Base-by-base conservation (phyloP, 345 rosid genomes). In the Leavenworthia alabamica region DNA sequence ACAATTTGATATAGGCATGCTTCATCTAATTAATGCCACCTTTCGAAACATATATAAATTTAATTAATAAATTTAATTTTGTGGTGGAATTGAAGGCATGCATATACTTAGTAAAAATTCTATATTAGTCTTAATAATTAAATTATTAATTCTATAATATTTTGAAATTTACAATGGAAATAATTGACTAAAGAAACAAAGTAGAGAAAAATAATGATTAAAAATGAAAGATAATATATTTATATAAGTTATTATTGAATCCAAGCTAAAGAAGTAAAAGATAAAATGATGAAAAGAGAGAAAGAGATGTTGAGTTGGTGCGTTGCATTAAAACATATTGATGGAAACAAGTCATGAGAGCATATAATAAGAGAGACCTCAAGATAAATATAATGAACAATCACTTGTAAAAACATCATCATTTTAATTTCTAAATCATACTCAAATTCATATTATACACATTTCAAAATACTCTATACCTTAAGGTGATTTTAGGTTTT, bases 251-350 rank as follows among this genome's bases (percentile, higher is more conserved):
- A 33, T 28, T 45, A 54, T 20, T 36, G 43, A 70, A 28, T 10
- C 36, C 31, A 3, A 54, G 43, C 8, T 53, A 70, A 70, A 62
- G 63, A 49, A 56, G 64, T 56, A 63, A 63, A 63, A 46, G 54
- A 71, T 41, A 77, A 66, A 80, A 83, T 86, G 75, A 86, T 84
- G 85, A 74, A 77, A 67, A 72, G 69, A 20, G 37, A 68, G 79
- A 72, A 75, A 56, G 67, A 65, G 47, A 68, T 86, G 86, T 66
- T 77, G 58, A 79, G 82, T 72, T 74, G 82, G 86, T 82, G 76
- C 42, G 83, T 78, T 68, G 85, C 83, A 86, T 63, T 60, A 53
- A 73, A 71, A 73, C 66, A 33, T 29, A 48, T 57, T 70, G 70
- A 78, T 71, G 64, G 78, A 33, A 79, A 75, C 66, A 72, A 75